Base-by-base conservation (phyloP, 148 eudicot genomes). In the Simmondsia chinensis region DNA sequence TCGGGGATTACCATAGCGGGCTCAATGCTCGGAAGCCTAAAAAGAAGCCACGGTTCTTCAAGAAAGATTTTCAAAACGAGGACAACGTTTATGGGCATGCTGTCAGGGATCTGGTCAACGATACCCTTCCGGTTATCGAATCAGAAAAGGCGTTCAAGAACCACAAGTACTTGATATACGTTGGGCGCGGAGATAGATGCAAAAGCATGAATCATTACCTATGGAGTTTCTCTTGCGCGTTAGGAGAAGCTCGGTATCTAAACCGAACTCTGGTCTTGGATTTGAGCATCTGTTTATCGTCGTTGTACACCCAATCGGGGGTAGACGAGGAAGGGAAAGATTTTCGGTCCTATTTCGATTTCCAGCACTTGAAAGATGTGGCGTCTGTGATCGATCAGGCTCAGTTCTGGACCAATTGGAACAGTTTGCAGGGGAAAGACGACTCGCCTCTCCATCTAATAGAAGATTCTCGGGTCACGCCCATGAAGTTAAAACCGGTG, bases 161-260 rank as follows among this genome's bases (percentile, higher is more conserved):
- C n/a, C 94, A 82, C 0, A 71, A 70, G 57, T 91, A 91, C 58
- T 69, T 91, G 69, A 33, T 72, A 51, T 91, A 91, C 46, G 20
- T 68, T 16, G 89, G 89, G 12, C 85, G 94, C 38, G 95, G 94
- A 28, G 99, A 86, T 48, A 64, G 79, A 46, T 91, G 99, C 61
- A 91, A 91, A 80, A 74, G 74, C 73, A 91, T 91, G 99, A 71
- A 77, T 40, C 99, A 91, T 17, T 91, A 65, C 50, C 56, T 91
- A 3, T 91, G 96, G 96, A 82, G 99, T 60, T 91, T 91, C 61
- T 66, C 69, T 68, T 91, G 99, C 57, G 87, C 95, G 7, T 64
- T 91, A 26, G 99, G 99, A 10, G 99, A 91, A 71, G 99, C 99
- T 40, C 96, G 77, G 68, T 85, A 86, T 55, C 63, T 91, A 71